Base-by-base conservation (phyloP, 768 basidiomycete genomes). In the Leccinum subtestaceum region DNA sequence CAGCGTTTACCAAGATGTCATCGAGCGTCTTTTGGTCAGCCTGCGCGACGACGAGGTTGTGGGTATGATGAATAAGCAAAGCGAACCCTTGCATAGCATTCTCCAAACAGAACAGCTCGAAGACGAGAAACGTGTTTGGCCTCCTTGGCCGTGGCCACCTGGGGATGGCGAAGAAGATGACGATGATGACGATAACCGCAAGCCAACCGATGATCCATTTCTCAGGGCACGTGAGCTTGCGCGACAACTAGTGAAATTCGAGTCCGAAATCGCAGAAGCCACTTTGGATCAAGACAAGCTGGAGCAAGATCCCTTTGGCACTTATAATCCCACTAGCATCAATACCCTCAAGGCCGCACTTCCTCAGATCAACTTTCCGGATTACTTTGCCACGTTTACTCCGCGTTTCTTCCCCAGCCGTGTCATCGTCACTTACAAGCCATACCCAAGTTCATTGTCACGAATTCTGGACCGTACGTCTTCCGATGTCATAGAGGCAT, bases 331-430 rank as follows among this genome's bases (percentile, higher is more conserved):
- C 6, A 79, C 83, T 45, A 77, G 83, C 2, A 77, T 94, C 56
- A 78, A 81, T 15, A 87, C 89, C 40, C 81, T 98, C 58, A 86
- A 85, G 29, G 76, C 79, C 17, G 75, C 83, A 1, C 75, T 98
- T 5, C 83, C 89, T 1, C 84, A 93, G 70, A 83, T 99, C 63
- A 79, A 90, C 62, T 93, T 96, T 72, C 78, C 83, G 1, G 80
- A 84, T n/a, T 99, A 97, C 73, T 87, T 98, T 59, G 83, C 96
- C 1, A 78, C 91, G 1, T 95, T 93, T 70, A 83, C 89, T 0
- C 88, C 93, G 21, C 85, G 93, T 32, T 77, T 78, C 45, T 93
- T 85, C 76, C 92, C 91, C 1, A 76, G 80, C 21, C 82, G 83
- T 46, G 84, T 96, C 59, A 87, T 98, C 66, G 76, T 97, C 61